Evolutionary conservation across 169 alveolate species (phyloP).

Genomic region (Plasmodium adleri): DNA sequence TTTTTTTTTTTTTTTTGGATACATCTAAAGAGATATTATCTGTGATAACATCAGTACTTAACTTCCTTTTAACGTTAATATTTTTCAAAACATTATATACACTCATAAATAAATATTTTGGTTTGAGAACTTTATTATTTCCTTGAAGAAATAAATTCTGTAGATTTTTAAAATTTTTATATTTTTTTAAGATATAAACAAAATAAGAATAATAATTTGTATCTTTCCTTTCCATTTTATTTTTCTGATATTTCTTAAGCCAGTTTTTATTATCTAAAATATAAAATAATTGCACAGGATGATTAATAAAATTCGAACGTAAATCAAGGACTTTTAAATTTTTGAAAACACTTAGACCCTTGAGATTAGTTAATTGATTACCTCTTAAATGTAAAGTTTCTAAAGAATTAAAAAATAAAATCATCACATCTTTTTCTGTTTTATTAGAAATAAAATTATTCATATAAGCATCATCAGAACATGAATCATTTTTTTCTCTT

Average conservation of each 20-base stretch:
- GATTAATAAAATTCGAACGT: slow-evolving; percentile 51
- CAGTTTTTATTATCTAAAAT: slow-evolving; percentile 52
- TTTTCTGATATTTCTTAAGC: slow-evolving; percentile 29
- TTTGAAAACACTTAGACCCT: slow-evolving; percentile 61
- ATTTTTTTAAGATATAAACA: slow-evolving; percentile 16
- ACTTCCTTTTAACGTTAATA: slow-evolving; percentile 5
- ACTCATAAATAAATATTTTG: slow-evolving; percentile 27
- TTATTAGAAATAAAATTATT: slow-evolving; percentile 30
- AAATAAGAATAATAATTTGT: slow-evolving; percentile 23
- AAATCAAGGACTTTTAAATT: slow-evolving; percentile 36
- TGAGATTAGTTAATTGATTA: slow-evolving; percentile 43
- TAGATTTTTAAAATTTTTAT: slow-evolving; percentile 12
- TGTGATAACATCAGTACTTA: slow-evolving; percentile 12
- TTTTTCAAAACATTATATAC: slow-evolving; percentile 31
- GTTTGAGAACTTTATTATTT: slow-evolving; percentile 24
- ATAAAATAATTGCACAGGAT: slow-evolving; percentile 68
- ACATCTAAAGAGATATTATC: background rate
- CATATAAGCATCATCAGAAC: slow-evolving; percentile 44
- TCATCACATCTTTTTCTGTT: slow-evolving; percentile 71
- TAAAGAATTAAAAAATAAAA: slow-evolving; percentile 57
- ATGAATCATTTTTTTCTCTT: background rate
- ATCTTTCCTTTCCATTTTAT: background rate
- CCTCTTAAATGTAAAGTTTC: slow-evolving; percentile 55
- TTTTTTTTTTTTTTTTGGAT: background rate
- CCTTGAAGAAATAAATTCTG: slow-evolving; percentile 41